Evolutionary conservation across 345 rosid species (phyloP), one percentile per base, ranked within the genome.

Genomic region (Eucalyptus brandiana): DNA sequence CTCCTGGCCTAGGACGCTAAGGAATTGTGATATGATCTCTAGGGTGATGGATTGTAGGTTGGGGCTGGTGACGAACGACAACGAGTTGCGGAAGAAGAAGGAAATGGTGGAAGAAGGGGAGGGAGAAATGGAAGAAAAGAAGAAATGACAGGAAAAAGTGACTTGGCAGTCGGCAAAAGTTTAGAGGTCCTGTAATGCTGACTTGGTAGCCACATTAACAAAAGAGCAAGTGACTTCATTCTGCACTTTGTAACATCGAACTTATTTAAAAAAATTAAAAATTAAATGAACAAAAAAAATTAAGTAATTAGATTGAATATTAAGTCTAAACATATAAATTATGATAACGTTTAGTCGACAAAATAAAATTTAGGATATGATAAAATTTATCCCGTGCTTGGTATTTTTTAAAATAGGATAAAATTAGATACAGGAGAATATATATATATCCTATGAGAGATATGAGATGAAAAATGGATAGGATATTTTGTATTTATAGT

Each of bases 371-470:
- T 1, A 60, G 0, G 2, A 28, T 28, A 60, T 6, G 1, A 60
- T 3, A 6, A 28, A 62, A 60, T 60, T 60, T 12, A 60, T 60
- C 34, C 1, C 1, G 2, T 60, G 32, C 15, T 60, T 28, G 8
- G 16, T 60, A 12, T 3, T 12, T 28, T 30, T 60, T 13, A 28
- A 28, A 0, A 12, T 28, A 26, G 0, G 16, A 60, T 60, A 60
- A 28, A 60, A 4, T 60, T 30, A 26, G 1, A 60, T 60, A 60
- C 1, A 60, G 12, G 7, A 4, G 0, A 60, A 60, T 60, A 24
- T 58, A 28, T 12, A 28, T 3, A 28, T 60, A 60, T 60, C n/a
- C 1, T 2, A 62, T 3, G 8, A 30, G 32, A 13, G 16, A 28
- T 26, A 32, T 60, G 69, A 28, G 32, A 60, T 2, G 15, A 60